A percentile compares a stretch with the other conserved stretches of the same genome.
Evolutionary conservation across 2,329 filamentous ascomycete genomes (phyloP).

Genomic region (Zasmidium angulare): DNA sequence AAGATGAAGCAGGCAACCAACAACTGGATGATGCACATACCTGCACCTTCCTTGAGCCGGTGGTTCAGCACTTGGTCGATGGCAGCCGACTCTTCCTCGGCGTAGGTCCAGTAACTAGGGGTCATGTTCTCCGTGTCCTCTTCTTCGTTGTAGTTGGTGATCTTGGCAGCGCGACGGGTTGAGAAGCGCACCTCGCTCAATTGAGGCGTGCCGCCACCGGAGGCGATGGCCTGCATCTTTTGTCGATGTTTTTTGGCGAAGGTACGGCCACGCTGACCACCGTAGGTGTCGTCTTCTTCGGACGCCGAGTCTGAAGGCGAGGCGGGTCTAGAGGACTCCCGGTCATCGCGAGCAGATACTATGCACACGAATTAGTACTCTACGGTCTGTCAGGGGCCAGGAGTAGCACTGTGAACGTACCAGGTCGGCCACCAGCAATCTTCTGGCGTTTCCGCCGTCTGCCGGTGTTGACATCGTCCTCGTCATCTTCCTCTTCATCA

Average conservation of each 20-base stretch:
- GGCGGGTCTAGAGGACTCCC: conserved; percentile 33
- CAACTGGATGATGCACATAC: conserved; percentile 28
- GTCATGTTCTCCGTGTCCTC: conserved; percentile 65
- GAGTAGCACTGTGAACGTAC: conserved; percentile 54
- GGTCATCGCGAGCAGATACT: conserved; percentile 30
- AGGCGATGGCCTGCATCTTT: conserved; percentile 61
- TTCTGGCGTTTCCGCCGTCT: conserved; percentile 65
- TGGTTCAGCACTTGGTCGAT: conserved; percentile 92
- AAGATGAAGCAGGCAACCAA: not conserved
- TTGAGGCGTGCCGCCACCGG: conserved; percentile 60
- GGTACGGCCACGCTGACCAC: conserved; percentile 67
- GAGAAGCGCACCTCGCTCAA: conserved; percentile 88
- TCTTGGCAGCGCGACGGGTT: conserved; percentile 76
- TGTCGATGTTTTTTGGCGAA: conserved; percentile 72
- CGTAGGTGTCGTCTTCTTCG: conserved; percentile 64
- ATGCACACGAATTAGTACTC: conserved; percentile 30
- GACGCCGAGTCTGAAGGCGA: conserved; percentile 59
- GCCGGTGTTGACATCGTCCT: conserved; percentile 68
- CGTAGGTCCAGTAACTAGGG: conserved; percentile 70
- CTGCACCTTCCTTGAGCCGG: conserved; percentile 66
- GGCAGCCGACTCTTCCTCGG: conserved; percentile 76
- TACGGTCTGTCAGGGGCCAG: not conserved
- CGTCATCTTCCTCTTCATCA: conserved; percentile 64
- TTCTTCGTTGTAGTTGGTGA: conserved; percentile 68
- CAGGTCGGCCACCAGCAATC: conserved; percentile 60